Base-by-base conservation (phyloP, 2,329 filamentous ascomycete species). In the Clarireedia sp. region DNA sequence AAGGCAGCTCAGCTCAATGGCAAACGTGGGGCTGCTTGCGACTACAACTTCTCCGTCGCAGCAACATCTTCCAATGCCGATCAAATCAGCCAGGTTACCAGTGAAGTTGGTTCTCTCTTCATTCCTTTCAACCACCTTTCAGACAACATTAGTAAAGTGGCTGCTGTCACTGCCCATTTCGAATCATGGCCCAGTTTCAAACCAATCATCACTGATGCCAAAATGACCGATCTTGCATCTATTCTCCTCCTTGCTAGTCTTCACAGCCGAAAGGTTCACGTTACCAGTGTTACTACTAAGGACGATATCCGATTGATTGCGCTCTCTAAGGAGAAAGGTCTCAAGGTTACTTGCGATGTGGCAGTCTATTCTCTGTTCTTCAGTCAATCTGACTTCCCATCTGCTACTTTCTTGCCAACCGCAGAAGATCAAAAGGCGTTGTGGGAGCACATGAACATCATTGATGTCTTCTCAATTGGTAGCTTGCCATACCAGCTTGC, bases 141-240 rank as follows among this genome's bases (percentile, higher is more conserved):
- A 57, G 87, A 86, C 63, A 91, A 90, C 70, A 90, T 91, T 70
- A 90, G 83, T 78, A 89, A 89, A 75, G 87, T 90, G 46, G 86
- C 87, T 19, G 83, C 87, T 9, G 86, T 90, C 59, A 89, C 86
- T 52, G 81, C 84, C 58, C 87, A 91, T 74, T 91, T 91, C 66
- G 85, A 85, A 58, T 78, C 83, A 23, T 91, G 87, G 87, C 87
- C 87, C 37, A 75, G 77, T 3, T 84, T 82, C 74, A 91, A 91
- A 75, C 86, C 87, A 49, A 88, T 91, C 64, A 76, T 91, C 65
- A 91, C 88, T 0, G 87, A 91, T 71, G 88, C 87, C 51, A 89
- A 89, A 75, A 82, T 84, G 55, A 89, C 86, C 1, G 87, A 91
- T 66, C 78, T 91, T 57, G 87, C 87, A n/a, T 90, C 87, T 0